phyloP scores from a whole-genome alignment of 306 rosid species.

The Prosopis cineraria region DNA sequence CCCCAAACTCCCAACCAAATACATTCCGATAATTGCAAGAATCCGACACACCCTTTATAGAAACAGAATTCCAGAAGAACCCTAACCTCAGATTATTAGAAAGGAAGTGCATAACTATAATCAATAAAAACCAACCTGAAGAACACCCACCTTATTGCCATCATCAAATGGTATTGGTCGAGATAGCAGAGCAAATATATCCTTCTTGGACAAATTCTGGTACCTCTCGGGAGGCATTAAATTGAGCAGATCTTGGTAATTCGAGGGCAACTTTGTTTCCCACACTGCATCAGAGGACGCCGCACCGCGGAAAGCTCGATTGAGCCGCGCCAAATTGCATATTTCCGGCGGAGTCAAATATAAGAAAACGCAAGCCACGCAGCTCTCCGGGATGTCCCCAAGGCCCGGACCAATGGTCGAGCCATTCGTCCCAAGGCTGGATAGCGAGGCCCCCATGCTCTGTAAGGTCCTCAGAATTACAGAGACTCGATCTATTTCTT shows the following conservation, averaged over 20 bases:
- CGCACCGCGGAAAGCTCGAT: conserved; percentile 83
- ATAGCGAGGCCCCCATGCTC: conserved; percentile 81
- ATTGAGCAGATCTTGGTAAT: conserved; percentile 72
- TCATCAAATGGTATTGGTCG: conserved; percentile 67
- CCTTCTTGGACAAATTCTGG: conserved; percentile 66
- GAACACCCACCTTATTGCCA: conserved; percentile 64
- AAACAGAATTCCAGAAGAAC: not conserved
- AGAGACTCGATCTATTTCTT: not conserved
- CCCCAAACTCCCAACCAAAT: not conserved
- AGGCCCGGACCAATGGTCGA: conserved; percentile 66
- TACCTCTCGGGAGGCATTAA: conserved; percentile 61
- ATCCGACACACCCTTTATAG: not conserved
- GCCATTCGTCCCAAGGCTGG: conserved; percentile 69
- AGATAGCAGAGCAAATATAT: conserved; percentile 71
- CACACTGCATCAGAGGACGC: conserved; percentile 88
- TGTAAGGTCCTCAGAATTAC: not conserved
- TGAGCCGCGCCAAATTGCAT: conserved; percentile 84
- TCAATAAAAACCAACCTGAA: not conserved
- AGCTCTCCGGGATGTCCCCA: conserved; percentile 91
- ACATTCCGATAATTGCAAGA: not conserved
- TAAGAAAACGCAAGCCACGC: conserved; percentile 86
- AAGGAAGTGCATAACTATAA: not conserved
- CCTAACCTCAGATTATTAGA: not conserved
- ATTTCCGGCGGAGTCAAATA: conserved; percentile 88
- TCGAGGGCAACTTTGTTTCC: conserved; percentile 77